Evolutionary conservation across 1,284 basidiomycete species (phyloP), one percentile per base, ranked within the genome.

Genomic region (Leccinum subrobustum): DNA sequence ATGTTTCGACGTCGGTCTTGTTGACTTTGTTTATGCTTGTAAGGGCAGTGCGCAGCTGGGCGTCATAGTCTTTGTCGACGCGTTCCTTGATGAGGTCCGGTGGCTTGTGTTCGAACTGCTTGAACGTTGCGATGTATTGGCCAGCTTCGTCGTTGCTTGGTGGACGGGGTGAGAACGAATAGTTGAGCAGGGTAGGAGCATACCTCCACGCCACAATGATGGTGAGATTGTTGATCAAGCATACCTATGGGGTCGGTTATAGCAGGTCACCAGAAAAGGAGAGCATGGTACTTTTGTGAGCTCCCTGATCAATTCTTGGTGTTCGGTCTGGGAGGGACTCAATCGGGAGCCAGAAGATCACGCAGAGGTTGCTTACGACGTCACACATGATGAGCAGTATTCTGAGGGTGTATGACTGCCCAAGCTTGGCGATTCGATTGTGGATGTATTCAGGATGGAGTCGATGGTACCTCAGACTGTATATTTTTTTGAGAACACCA

Each of bases 401-500:
- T 47, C 97, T 81, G 1, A 98, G 81, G 57, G 86, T 91, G 73
- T 94, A 99, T 12, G 87, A 84, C 47, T 84, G 83, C 3, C 88
- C 89, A 16, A 99, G 85, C 67, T 89, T 91, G 68, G 93, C 88
- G 61, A 99, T 95, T 3, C 97, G 88, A 51, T 84, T 83, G 71
- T 95, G 92, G 62, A 99, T 90, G 73, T 99, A 99, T 75, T 99
- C 97, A 4, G 97, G 97, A 74, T 99, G 97, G 16, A 99, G 82
- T 27, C 96, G 91, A 70, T 99, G 96, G 68, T 99, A 99, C 67
- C 90, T 91, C 62, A 99, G 76, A 71, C 96, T 98, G 33, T 23
- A 8, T 4, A 8, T 2, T 4, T n/a, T 18, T 1, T 6, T 70
- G 16, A 62, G 58, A 56, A 52, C 31, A 35, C 4, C 27, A 39